Evolutionary conservation across 306 rosid genomes (phyloP), one percentile per base, ranked within the genome.

Genomic region (Bauhinia variegata): DNA sequence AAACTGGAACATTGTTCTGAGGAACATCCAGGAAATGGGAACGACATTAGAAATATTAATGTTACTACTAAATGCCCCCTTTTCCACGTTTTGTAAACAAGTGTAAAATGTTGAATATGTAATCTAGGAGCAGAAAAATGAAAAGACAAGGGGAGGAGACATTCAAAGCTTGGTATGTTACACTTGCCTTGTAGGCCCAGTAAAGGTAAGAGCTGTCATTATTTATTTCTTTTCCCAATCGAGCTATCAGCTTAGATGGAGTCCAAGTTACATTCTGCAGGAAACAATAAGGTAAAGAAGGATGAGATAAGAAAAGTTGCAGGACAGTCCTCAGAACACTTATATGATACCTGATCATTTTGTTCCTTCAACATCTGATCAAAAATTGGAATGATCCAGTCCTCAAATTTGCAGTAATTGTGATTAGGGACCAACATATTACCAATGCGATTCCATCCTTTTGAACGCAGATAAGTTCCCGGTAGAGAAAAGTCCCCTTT

Each of bases 321-420:
- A 23, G 28, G 28, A 23, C 28, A n/a, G n/a, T n/a, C n/a, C n/a
- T n/a, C n/a, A n/a, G n/a, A n/a, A n/a, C n/a, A n/a, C n/a, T n/a
- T n/a, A n/a, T 13, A 36, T 36, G 62, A 46, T 84, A 87, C 97
- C 88, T 86, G 88, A 30, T 80, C 66, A 12, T 12, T 71, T 69
- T 93, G 99, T 65, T 93, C 97, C 72, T 56, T 80, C 88, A 93
- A 71, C 99, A 93, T 90, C 73, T 83, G 95, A 75, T 93, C 88
- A 54, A 90, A 88, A 67, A 93, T 83, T 32, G 99, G 97, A 74
- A 90, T 78, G 72, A 90, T 85, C 97, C 99, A 93, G 73, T 93
- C 99, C 85, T 93, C 97, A 12, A 93, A 93, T 73, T 86, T 88
- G 86, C 98, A 86, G 65, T 93, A 90, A 71, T 93, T 90, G 19